Evolutionary conservation across 306 rosid genomes (phyloP).

Genomic region (Vicia villosa): DNA sequence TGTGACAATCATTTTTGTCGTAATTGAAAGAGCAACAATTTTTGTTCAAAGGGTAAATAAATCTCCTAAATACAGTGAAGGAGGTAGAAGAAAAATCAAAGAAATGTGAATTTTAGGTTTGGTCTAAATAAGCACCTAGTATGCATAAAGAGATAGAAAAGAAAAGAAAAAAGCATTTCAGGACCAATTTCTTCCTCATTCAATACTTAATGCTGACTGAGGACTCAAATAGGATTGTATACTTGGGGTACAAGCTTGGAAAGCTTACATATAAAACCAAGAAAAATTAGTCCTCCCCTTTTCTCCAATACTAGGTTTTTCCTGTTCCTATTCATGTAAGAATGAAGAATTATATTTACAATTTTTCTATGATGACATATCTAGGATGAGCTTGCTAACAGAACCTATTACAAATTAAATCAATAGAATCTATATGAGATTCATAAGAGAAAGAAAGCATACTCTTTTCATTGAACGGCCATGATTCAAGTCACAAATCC

Average conservation of each 20-base stretch:
- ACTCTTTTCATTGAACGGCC: constrained; percentile 22
- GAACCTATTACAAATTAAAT: constrained; percentile 14
- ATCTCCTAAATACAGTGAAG: constrained; percentile 3
- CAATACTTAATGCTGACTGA: not conserved
- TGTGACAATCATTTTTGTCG: not conserved
- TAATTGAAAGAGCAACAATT: not conserved
- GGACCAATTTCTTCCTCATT: not conserved
- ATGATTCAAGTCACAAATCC: not conserved
- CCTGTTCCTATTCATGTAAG: constrained; percentile 15
- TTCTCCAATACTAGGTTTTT: not conserved
- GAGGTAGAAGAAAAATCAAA: constrained; percentile 2
- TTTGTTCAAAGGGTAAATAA: not conserved
- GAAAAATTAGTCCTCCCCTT: not conserved
- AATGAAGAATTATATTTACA: constrained; percentile 17
- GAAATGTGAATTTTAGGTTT: not conserved
- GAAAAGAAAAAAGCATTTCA: not conserved
- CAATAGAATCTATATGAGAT: constrained; percentile 5
- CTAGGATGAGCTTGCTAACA: constrained; percentile 24
- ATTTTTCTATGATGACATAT: not conserved
- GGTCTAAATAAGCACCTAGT: not conserved
- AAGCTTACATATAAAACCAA: constrained; percentile 1
- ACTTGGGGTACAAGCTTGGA: not conserved
- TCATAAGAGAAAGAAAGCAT: constrained; percentile 18
- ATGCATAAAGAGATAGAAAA: not conserved
- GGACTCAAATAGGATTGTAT: not conserved